Base-by-base conservation (phyloP, 768 basidiomycete species). In the Lentinula lateritia region DNA sequence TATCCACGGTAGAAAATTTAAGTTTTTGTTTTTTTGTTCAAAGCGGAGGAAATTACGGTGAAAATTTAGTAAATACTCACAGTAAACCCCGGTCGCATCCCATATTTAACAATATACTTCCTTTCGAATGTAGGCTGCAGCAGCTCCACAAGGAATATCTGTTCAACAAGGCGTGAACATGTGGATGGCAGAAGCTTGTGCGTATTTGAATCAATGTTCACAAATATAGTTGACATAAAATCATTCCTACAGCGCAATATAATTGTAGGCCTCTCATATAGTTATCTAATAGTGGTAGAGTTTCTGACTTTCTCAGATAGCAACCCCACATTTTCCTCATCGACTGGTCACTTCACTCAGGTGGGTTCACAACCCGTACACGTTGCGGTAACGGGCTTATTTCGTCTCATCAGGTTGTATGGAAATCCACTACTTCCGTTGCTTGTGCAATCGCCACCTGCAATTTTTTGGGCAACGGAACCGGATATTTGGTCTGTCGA, bases 341-440 rank as follows among this genome's bases (percentile, higher is more conserved):
- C 15, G 2, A 71, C 71, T n/a, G 70, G 71, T 13, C 72, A 73
- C 46, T 73, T 73, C 62, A 73, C 72, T 35, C 72, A 73, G 65
- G 72, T 69, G 35, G 23, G 52, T 42, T n/a, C n/a, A 6, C 15
- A 28, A 2, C 28, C 3, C 28, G 28, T 28, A 2, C 28, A 28
- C 28, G 28, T 28, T 28, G 28, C 28, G 28, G 28, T 28, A 28
- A 28, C 3, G 28, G 28, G 28, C 2, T 28, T 28, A 28, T 28
- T 4, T 28, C 23, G 2, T 5, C 20, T 18, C 39, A 20, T 20
- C 74, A 82, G 68, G 75, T 83, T 6, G 83, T 84, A 8, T 85
- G 83, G 83, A 84, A 84, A 68, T 68, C 66, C n/a, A 75, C 77
- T 35, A 79, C 75, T 1, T 70, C 80, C 45, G 74, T 84, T 36